Base-by-base conservation (phyloP, 768 basidiomycete species). In the Rhodotorula graminis region DNA sequence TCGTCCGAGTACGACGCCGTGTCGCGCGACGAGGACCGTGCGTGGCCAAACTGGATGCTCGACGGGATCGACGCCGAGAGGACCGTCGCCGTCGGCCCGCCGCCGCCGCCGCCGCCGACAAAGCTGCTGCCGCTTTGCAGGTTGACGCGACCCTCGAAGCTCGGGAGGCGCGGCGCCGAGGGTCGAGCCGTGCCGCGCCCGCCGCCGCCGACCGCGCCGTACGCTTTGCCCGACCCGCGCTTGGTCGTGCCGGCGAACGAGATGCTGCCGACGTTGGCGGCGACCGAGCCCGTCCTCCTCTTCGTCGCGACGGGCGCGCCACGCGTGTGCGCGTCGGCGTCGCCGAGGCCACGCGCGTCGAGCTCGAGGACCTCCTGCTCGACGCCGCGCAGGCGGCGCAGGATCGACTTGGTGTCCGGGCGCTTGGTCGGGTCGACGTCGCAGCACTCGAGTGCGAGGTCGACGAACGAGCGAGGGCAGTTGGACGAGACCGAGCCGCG, bases 391-490 rank as follows among this genome's bases (percentile, higher is more conserved):
- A 99, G 84, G 23, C 89, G 84, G 19, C 88, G 86, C n/a, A 99
- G 85, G 71, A 99, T 89, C 37, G 85, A 84, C 21, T 88, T 85
- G 46, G 90, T 93, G 6, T 84, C 87, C 0, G 95, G 95, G 11
- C 95, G 86, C 33, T 82, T 81, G 3, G 83, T 74, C 0, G 93
- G 91, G 66, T 90, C 84, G 19, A 84, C 84, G 5, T 84, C 80
- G 33, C 90, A 84, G 79, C 95, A 99, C 56, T 90, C 88, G 29
- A 98, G 80, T 65, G 88, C 88, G 52, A 99, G 86, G 49, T 86
- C 80, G 63, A 93, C 83, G 78, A 97, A 90, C 1, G 85, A 87
- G 11, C 86, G 83, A 4, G 95, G 95, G 79, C 91, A 94, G 25
- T 87, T 90, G 0, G 87, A 82, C 67, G 85, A 89, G 12, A 89